Percentiles rank a stretch among this genome's conserved stretches.
Evolutionary conservation across 768 basidiomycete species (phyloP).

Genomic region (Lactarius pseudohatsudake): DNA sequence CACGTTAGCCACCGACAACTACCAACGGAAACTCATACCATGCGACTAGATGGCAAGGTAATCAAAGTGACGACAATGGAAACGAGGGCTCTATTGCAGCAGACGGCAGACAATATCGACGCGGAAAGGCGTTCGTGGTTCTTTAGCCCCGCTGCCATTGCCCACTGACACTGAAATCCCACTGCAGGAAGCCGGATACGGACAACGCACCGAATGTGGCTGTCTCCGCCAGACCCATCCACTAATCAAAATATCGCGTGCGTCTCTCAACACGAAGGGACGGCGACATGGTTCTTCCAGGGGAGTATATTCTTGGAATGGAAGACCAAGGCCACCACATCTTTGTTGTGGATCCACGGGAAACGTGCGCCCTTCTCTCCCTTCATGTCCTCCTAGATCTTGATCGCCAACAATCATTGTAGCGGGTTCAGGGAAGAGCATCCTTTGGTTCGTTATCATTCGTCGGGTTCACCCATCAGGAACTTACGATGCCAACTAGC

Average conservation of each 20-base stretch:
- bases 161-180: neutral
- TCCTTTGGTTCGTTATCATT: neutral
- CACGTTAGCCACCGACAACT: no score
- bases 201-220: neutral
- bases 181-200: neutral
- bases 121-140: neutral
- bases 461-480: neutral
- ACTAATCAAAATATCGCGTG: neutral
- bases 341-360: constrained; percentile 8
- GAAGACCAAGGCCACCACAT: neutral
- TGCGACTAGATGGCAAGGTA: no score
- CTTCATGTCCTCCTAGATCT: neutral
- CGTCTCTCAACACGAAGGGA: neutral
- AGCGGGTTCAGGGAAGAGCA: neutral
- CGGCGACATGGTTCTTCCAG: neutral
- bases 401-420: neutral
- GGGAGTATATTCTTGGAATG: neutral
- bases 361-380: neutral
- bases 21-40: no score
- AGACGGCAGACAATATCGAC: no score
- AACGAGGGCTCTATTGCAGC: no score
- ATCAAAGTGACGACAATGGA: no score
- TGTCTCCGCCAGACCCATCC: neutral
- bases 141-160: neutral
- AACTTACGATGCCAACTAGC: neutral